Evolutionary conservation across 768 basidiomycete species (phyloP), one percentile per base, ranked within the genome.

Genomic region (Trametes cingulata): DNA sequence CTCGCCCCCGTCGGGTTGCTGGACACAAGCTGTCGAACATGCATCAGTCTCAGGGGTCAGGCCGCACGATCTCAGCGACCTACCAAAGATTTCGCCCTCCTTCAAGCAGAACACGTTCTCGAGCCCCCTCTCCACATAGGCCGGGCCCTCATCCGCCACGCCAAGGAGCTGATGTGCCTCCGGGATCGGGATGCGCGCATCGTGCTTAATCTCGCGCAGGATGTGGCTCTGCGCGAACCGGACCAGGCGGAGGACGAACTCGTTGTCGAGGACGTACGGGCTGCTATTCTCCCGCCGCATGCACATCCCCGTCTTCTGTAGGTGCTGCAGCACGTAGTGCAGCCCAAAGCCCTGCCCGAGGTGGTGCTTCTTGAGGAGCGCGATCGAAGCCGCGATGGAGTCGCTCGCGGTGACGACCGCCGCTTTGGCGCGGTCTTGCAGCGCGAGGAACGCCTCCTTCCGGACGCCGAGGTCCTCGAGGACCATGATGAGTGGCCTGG

Each of bases 91-190:
- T 64, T 88, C 75, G 1, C 82, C 84, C 61, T 80, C 78, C 6
- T 72, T 71, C 13, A 93, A 74, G 35, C 70, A 76, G 67, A 77
- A 87, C 2, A 88, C 80, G 63, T 88, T 79, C 45, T 80, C 68
- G 58, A 72, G 65, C 3, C 85, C 85, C 15, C 68, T 73, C 6
- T 70, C 52, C 45, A 70, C 71, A 62, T 90, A 90, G 0, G 86
- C 83, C 0, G 86, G 84, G 0, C 90, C 90, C 72, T 94, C 91
- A 66, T 95, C 93, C 6, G 90, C 88, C 8, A 93, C 82, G 1
- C 93, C 93, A 10, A 93, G 88, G 1, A 95, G 78, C 33, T 86
- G 78, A 60, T 84, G 83, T 61, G 86, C 86, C 0, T 84, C 74
- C 1, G 85, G 85, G 14, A 95, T 80, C 4, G 80, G 83, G 35